phyloP scores from a whole-genome alignment of 805 yeast genomes.

The Wickerhamiella occidentalis region DNA sequence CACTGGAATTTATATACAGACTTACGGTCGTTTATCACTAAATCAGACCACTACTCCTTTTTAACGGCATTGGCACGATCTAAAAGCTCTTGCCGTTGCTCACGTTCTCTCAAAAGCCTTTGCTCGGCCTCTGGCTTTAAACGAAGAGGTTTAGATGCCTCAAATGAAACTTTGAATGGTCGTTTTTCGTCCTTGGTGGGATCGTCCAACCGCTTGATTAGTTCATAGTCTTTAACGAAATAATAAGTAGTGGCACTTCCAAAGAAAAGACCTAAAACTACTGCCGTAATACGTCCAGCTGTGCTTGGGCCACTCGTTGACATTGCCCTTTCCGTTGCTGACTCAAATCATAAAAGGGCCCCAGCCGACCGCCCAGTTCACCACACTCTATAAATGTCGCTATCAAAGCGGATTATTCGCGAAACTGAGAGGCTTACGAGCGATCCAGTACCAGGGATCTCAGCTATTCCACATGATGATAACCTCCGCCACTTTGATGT shows the following conservation, averaged over 20 bases:
- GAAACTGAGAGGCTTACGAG: slow-evolving; percentile 86
- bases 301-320: slow-evolving; percentile 21
- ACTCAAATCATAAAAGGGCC: neutral
- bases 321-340: neutral
- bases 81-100: neutral
- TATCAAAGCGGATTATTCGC: slow-evolving; percentile 90
- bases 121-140: slow-evolving; percentile 23
- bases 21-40: too few species aligned
- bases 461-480: slow-evolving; percentile 87
- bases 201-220: slow-evolving; percentile 25
- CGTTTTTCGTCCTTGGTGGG: slow-evolving; percentile 20
- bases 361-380: too few species aligned
- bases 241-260: slow-evolving; percentile 23
- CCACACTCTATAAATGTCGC: slow-evolving; percentile 23
- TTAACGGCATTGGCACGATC: neutral
- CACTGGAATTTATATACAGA: too few species aligned
- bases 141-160: slow-evolving; percentile 22
- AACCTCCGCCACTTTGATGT: slow-evolving; percentile 89
- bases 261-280: slow-evolving; percentile 20
- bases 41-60: too few species aligned
- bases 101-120: neutral
- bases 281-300: slow-evolving; percentile 24
- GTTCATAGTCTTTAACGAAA: slow-evolving; percentile 24
- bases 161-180: slow-evolving; percentile 23
- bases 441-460: slow-evolving; percentile 95